These are phyloP conservation scores for Cryoendolithus antarcticus DNA, from an alignment of 2,329 filamentous ascomycete genomes.

Conservation along the genomic window DNA sequence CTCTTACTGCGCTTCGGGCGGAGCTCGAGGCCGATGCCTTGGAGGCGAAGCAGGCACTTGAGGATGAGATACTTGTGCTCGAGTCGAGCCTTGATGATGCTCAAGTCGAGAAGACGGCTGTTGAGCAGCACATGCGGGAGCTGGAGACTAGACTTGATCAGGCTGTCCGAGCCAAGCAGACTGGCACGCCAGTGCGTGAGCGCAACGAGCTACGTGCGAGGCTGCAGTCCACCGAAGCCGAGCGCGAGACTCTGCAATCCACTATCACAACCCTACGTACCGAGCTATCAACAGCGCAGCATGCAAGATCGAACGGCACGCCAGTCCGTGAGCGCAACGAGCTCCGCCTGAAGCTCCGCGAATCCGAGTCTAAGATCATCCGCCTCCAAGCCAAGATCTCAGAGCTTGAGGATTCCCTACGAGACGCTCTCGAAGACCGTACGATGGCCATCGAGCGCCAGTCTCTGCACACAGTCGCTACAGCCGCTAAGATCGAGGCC, in stretches of 20 bases:
- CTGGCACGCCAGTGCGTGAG: conserved; percentile 23
- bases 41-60: conserved; percentile 35
- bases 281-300: conserved; percentile 27
- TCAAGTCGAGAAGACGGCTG: conserved; percentile 39
- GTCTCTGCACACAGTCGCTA: conserved; percentile 49
- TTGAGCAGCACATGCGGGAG: conserved; percentile 45
- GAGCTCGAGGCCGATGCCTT: conserved; percentile 29
- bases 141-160: conserved; percentile 24
- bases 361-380: conserved; percentile 23
- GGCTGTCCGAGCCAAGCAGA: conserved; percentile 26
- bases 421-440: conserved; percentile 40
- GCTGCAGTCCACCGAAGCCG: conserved; percentile 18
- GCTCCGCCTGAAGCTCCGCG: conserved; percentile 21
- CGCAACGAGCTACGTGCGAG: conserved; percentile 22
- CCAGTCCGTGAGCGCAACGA: conserved; percentile 23
- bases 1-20: conserved; percentile 41
- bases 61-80: conserved; percentile 42
- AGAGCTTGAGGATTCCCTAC: conserved; percentile 46
- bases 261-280: conserved; percentile 23
- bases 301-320: conserved; percentile 26
- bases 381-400: conserved; percentile 42
- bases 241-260: conserved; percentile 19
- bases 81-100: conserved; percentile 32
- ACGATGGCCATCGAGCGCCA: conserved; percentile 43
- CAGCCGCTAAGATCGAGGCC: conserved; percentile 44